Evolutionary conservation across 192 early-diverging fungal species (phyloP), one percentile per base, ranked within the genome.

Genomic region (Funneliformis geosporum): DNA sequence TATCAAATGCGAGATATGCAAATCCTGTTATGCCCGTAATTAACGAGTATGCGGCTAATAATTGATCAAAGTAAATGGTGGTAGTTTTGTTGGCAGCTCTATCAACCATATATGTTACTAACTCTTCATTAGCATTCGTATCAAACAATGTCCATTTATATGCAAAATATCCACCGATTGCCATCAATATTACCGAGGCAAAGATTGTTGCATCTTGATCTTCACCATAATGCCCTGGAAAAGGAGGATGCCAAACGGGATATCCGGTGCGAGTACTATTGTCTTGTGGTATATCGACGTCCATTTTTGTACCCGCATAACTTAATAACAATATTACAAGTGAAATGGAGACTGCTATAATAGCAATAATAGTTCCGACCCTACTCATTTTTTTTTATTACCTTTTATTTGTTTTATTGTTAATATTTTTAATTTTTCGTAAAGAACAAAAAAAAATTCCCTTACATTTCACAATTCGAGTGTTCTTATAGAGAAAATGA

Each of bases 1-100:
- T 76, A 76, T 84, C 81, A 47, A 82, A 42, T 23, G 80, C 59
- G 21, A 82, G 38, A 43, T 79, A 84, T 4, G 59, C 76, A 8
- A 82, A 8, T 50, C 78, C 69, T 18, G 84, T 79, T 21, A 70
- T 28, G 10, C 25, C 16, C 4, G 62, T 65, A 28, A 65, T 2
- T 27, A 65, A 33, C 12, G 25, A 65, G 27, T 65, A 65, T 27
- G 16, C 21, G 0, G 50, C 50, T 18, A 55, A 55, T 14, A 21
- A 55, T 55, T 18, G 50, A 21, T 55, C 50, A 55, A 55, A 55
- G 16, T 18, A 6, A 6, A 55, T 55, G 1, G 50, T 21, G 21
- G 50, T 1, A 55, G 21, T 6, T 55, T 55, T 55, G 21, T 55
- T 55, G 16, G 0, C 0, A 0, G 16, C 50, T 21, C 16, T 55